These are phyloP conservation scores for Catenaria anguillulae DNA, from an alignment of 371 early-diverging fungal genomes.

Conservation along the genomic window DNA sequence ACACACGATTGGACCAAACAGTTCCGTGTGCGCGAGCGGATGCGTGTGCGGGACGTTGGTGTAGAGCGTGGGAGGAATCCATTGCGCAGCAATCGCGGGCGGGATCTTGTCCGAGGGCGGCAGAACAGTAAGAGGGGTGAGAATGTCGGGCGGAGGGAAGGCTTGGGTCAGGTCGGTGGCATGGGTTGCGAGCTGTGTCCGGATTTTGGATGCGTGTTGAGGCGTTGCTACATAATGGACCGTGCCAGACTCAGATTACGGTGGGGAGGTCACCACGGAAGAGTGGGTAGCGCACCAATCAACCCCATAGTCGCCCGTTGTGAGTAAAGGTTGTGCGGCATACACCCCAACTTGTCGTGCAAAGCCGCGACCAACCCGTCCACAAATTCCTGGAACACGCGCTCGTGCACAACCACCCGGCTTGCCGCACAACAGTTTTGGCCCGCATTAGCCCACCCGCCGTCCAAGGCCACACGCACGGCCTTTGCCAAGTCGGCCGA, in stretches of 20 bases:
- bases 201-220: constrained; percentile 57
- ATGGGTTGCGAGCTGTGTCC: constrained; percentile 34
- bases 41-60: constrained; percentile 44
- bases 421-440: constrained; percentile 82
- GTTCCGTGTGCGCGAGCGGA: constrained; percentile 62
- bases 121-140: constrained; percentile 7
- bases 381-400: constrained; percentile 54
- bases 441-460: constrained; percentile 64
- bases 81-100: constrained; percentile 52
- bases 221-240: no score
- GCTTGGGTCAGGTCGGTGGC: constrained; percentile 14
- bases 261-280: no score
- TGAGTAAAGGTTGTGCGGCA: no score
- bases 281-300: no score
- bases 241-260: no score
- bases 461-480: constrained; percentile 49
- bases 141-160: neutral
- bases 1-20: constrained; percentile 82
- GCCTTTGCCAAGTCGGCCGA: constrained; percentile 69
- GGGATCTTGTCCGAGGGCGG: constrained; percentile 42
- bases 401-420: constrained; percentile 64
- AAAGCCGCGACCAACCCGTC: no score
- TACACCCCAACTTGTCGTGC: no score
- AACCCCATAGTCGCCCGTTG: no score
- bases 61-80: constrained; percentile 65